These are phyloP conservation scores for Zymoseptoria ardabiliae DNA, from an alignment of 2,329 filamentous ascomycete species.

Conservation along the genomic window DNA sequence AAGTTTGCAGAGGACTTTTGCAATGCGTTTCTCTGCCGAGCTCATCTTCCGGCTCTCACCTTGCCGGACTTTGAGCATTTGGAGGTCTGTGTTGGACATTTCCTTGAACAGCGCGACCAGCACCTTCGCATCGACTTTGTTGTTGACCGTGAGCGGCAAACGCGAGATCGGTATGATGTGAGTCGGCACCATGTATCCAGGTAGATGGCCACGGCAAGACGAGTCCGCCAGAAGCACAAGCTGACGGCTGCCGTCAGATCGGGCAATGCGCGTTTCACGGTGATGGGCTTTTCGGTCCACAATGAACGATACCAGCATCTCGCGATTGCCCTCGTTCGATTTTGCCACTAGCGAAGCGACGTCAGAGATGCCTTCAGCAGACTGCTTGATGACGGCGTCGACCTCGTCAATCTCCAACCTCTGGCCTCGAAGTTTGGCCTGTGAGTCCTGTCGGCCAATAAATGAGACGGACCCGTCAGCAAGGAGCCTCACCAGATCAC, in stretches of 20 bases:
- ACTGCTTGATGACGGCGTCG: conserved; percentile 68
- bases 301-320: conserved; percentile 75
- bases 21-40: conserved; percentile 42
- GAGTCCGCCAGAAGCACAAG: conserved; percentile 27
- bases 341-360: conserved; percentile 70
- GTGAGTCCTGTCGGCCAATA: conserved; percentile 78
- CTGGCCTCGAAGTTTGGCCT: conserved; percentile 86
- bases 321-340: conserved; percentile 64
- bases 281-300: conserved; percentile 19
- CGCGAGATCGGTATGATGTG: conserved; percentile 65
- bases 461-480: conserved; percentile 81
- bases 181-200: conserved; percentile 85
- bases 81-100: conserved; percentile 54
- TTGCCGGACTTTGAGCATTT: conserved; percentile 40
- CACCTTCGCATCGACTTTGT: conserved; percentile 73
- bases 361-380: conserved; percentile 53
- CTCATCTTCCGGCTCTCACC: conserved; percentile 23
- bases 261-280: conserved; percentile 31
- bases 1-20: conserved; percentile 49
- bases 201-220: conserved; percentile 62
- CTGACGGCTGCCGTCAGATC: conserved; percentile 17
- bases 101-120: conserved; percentile 59
- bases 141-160: conserved; percentile 79
- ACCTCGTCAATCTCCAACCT: conserved; percentile 87
- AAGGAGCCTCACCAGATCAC: conserved; percentile 75